A percentile compares a stretch with the other conserved stretches of the same genome.
Evolutionary conservation across 768 basidiomycete species (phyloP).

Genomic region (Termitomyces titanicus): DNA sequence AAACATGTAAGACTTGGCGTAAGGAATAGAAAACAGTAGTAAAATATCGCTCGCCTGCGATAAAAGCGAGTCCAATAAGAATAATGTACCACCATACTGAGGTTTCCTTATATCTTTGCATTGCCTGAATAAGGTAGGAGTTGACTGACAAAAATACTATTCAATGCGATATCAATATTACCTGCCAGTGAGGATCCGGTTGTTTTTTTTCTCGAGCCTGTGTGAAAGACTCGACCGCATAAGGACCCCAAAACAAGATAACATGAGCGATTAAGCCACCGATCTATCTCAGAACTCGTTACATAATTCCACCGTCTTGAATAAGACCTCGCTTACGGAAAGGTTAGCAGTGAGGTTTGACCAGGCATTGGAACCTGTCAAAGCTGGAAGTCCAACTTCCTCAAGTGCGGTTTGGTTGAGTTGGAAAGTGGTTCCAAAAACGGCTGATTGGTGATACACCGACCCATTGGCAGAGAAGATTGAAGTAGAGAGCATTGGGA

Average conservation of each 20-base stretch:
- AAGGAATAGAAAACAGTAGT: not conserved
- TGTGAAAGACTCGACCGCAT: constrained; percentile 47
- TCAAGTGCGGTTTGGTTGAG: constrained; percentile 54
- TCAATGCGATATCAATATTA: constrained; percentile 4
- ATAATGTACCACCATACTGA: constrained; percentile 60
- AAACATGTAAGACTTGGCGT: not conserved
- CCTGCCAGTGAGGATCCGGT: constrained; percentile 56
- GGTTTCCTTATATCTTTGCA: constrained; percentile 57
- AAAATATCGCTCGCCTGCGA: constrained; percentile 38
- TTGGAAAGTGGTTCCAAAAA: constrained; percentile 48
- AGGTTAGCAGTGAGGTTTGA: constrained; percentile 43
- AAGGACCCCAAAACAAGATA: constrained; percentile 54
- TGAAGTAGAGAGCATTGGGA: constrained; percentile 60
- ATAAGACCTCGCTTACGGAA: constrained; percentile 45
- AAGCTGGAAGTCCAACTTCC: constrained; percentile 43
- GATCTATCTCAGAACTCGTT: constrained; percentile 32
- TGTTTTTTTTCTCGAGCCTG: constrained; percentile 41
- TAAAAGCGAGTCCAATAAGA: constrained; percentile 47
- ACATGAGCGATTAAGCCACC: constrained; percentile 57
- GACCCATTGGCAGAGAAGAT: constrained; percentile 55
- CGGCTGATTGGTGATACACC: constrained; percentile 47
- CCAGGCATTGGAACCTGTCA: constrained; percentile 56
- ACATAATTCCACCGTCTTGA: not conserved
- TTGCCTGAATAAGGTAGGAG: constrained; percentile 30
- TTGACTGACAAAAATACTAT: not conserved